A percentile compares a stretch with the other conserved stretches of the same genome.
phyloP scores from a whole-genome alignment of 768 basidiomycete species.

The Coprinopsis cinerea region DNA sequence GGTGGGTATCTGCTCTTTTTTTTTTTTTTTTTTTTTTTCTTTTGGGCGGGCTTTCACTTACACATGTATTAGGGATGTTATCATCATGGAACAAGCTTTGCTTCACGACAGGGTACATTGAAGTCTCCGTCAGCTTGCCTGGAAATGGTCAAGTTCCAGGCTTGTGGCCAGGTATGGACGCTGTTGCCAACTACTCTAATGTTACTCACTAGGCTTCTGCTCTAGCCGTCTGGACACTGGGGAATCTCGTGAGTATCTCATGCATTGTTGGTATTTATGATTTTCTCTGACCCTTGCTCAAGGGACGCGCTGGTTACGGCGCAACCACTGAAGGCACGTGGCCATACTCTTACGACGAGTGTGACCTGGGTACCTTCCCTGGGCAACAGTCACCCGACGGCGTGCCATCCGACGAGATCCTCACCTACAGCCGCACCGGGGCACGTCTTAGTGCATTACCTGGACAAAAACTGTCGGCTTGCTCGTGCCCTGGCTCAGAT shows the following conservation, averaged over 20 bases:
- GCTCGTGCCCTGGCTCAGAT: constrained; percentile 80
- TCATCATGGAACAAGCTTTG: constrained; percentile 90
- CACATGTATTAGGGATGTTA: constrained; percentile 48
- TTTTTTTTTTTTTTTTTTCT: constrained; percentile 23
- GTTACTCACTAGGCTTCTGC: neutral
- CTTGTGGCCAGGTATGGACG: constrained; percentile 62
- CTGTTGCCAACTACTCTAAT: neutral
- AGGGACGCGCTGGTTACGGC: constrained; percentile 81
- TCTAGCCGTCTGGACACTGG: constrained; percentile 65
- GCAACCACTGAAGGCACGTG: constrained; percentile 80
- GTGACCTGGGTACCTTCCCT: constrained; percentile 80
- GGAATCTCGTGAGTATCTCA: constrained; percentile 43
- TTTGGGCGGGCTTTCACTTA: constrained; percentile 10
- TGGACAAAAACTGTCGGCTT: constrained; percentile 79
- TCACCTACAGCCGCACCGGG: constrained; percentile 36
- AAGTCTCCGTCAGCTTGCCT: constrained; percentile 65
- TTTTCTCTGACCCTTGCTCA: neutral
- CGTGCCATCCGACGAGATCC: constrained; percentile 48
- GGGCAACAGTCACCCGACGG: constrained; percentile 65
- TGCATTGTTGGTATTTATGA: constrained; percentile 14
- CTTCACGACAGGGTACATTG: constrained; percentile 85
- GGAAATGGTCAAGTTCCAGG: constrained; percentile 53
- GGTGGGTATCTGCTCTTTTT: constrained; percentile 41
- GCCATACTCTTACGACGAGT: constrained; percentile 79
- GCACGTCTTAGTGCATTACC: constrained; percentile 67